These are phyloP conservation scores for Microbotryum saponariae DNA, from an alignment of 1,284 basidiomycete species.

Conservation along the genomic window DNA sequence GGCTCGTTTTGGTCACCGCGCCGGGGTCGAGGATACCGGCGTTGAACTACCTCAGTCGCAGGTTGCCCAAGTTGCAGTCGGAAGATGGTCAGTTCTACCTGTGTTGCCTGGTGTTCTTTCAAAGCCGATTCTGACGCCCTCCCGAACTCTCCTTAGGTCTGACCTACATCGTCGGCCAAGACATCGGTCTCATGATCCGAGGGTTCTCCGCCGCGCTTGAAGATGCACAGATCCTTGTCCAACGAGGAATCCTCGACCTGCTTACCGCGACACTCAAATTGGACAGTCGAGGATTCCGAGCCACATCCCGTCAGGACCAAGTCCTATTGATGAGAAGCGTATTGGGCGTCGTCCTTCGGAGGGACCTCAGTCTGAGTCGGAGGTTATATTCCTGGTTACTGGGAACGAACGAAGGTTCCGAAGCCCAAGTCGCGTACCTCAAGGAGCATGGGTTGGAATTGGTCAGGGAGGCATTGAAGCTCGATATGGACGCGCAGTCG, in stretches of 20 bases:
- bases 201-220: conserved; percentile 81
- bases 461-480: conserved; percentile 60
- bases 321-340: conserved; percentile 34
- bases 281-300: conserved; percentile 56
- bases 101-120: background rate
- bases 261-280: conserved; percentile 65
- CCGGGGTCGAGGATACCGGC: conserved; percentile 76
- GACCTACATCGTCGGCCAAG: conserved; percentile 63
- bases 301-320: conserved; percentile 30
- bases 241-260: conserved; percentile 71
- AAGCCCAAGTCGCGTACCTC: conserved; percentile 64
- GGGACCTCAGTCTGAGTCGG: conserved; percentile 87
- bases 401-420: conserved; percentile 66
- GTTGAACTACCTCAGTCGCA: conserved; percentile 73
- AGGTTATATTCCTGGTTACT: conserved; percentile 89
- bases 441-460: conserved; percentile 60
- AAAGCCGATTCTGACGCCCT: background rate
- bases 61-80: conserved; percentile 56
- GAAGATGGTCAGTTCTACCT: conserved; percentile 54
- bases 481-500: conserved; percentile 58
- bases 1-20: conserved; percentile 87
- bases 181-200: conserved; percentile 84
- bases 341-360: conserved; percentile 65
- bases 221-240: conserved; percentile 80
- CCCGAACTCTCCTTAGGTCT: conserved; percentile 50